Evolutionary conservation across 441 rosid species (phyloP).

Genomic region (Theobroma grandiflorum): DNA sequence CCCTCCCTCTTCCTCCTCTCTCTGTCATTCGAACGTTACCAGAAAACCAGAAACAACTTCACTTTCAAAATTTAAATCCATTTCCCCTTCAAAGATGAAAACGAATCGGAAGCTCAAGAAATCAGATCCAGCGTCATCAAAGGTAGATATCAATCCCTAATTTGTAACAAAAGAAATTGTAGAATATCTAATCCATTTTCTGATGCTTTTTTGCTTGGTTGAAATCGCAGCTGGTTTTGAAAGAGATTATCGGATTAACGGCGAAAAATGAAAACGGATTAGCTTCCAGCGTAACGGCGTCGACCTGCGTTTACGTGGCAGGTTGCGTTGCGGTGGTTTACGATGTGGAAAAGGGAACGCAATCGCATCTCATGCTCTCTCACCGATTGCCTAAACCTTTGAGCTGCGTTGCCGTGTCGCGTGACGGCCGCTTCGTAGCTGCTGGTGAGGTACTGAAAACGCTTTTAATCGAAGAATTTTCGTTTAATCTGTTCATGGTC

Average conservation of each 20-base stretch:
- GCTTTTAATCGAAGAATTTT: background rate
- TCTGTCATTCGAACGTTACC: slow-evolving; percentile 9
- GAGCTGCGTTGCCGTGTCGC: slow-evolving; percentile 69
- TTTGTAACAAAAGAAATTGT: background rate
- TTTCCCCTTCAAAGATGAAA: slow-evolving; percentile 47
- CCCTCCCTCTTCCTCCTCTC: background rate
- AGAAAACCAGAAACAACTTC: background rate
- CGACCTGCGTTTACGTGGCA: slow-evolving; percentile 69
- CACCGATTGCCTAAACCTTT: slow-evolving; percentile 75
- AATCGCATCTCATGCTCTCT: slow-evolving; percentile 72
- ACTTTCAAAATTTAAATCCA: background rate
- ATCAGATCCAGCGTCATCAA: slow-evolving; percentile 50
- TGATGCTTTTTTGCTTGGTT: background rate
- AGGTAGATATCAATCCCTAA: slow-evolving; percentile 42
- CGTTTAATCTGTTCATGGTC: background rate
- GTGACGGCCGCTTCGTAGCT: slow-evolving; percentile 74
- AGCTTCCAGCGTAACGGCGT: slow-evolving; percentile 52
- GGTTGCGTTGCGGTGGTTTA: slow-evolving; percentile 83
- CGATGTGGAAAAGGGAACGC: slow-evolving; percentile 57
- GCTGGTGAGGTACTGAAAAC: slow-evolving; percentile 70
- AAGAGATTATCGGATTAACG: slow-evolving; percentile 78
- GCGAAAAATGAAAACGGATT: slow-evolving; percentile 70
- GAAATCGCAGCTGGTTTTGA: slow-evolving; percentile 56
- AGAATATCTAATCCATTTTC: background rate
- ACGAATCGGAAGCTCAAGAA: slow-evolving; percentile 55